Conservation (phyloP, 371 early-diverging fungal species). For the Antonospora locustae region DNA sequence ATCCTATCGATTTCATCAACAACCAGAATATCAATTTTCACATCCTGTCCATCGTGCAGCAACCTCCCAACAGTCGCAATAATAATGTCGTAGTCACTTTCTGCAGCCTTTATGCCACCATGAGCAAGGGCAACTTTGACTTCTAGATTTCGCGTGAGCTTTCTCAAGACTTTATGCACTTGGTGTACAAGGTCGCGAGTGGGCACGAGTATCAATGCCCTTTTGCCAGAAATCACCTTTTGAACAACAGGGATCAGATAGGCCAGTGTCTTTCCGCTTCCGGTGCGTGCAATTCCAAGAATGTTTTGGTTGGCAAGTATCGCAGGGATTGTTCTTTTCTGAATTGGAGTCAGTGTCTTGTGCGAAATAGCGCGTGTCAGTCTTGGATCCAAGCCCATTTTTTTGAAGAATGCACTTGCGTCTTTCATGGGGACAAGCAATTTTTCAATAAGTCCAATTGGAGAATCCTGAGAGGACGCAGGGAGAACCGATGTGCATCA, state of each 20-base stretch:
- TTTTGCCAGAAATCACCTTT: constrained; percentile 63
- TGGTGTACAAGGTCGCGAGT: constrained; percentile 85
- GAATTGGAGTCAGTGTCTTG: constrained; percentile 77
- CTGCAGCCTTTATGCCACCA: no score
- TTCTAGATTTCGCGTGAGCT: no score
- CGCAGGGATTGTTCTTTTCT: constrained; percentile 76
- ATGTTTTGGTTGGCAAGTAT: constrained; percentile 82
- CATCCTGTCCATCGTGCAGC: no score
- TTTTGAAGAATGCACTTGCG: no score
- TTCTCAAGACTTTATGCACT: constrained; percentile 72
- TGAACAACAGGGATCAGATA: constrained; percentile 81
- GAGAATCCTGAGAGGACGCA: no score
- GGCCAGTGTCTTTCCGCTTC: constrained; percentile 91
- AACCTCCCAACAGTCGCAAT: no score
- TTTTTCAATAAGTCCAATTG: no score
- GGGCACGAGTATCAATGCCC: constrained; percentile 76
- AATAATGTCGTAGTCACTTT: no score
- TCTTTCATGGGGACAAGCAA: no score
- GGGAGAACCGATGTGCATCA: no score
- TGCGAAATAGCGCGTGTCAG: constrained; percentile 56
- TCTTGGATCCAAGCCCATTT: no score
- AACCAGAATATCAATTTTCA: constrained; percentile 41
- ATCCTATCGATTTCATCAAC: constrained; percentile 55
- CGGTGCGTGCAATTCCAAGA: constrained; percentile 87
- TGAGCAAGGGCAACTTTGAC: no score